Evolutionary conservation across 1,284 basidiomycete species (phyloP).

Genomic region (Coniophora puteana): DNA sequence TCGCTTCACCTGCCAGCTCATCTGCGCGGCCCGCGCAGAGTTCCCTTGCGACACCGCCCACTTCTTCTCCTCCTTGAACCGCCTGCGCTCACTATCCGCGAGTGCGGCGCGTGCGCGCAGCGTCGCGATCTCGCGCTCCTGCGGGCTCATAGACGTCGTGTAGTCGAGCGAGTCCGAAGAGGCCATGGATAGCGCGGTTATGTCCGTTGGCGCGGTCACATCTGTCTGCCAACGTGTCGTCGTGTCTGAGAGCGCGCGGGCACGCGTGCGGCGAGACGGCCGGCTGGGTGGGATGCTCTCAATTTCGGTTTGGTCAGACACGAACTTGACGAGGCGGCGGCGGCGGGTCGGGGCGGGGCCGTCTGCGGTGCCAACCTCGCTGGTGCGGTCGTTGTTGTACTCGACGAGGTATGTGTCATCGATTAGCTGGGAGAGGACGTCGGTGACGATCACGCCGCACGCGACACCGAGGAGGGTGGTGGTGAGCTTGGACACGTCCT

Average conservation of each 20-base stretch:
- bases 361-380: conserved; percentile 21
- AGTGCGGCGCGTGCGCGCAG: conserved; percentile 71
- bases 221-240: too few relatives aligned
- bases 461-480: conserved; percentile 60
- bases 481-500: conserved; percentile 49
- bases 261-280: too few relatives aligned
- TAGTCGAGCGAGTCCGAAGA: conserved; percentile 60
- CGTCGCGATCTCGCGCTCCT: conserved; percentile 66
- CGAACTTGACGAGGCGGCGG: conserved; percentile 28
- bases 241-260: conserved; percentile 25
- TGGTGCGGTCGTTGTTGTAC: conserved; percentile 2
- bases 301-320: conserved; percentile 21
- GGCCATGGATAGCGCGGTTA: conserved; percentile 37
- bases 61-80: conserved; percentile 79
- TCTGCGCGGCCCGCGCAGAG: conserved; percentile 63
- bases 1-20: conserved; percentile 77
- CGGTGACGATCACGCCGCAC: conserved; percentile 61
- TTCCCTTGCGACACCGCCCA: conserved; percentile 80
- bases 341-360: conserved; percentile 15
- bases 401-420: conserved; percentile 38
- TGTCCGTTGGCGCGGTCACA: conserved; percentile 26
- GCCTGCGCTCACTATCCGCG: conserved; percentile 74
- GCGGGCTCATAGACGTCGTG: conserved; percentile 52
- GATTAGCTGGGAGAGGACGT: conserved; percentile 59
- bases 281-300: conserved; percentile 11